Conservation (phyloP, 345 rosid species). For the Carallia pectinifolia region DNA sequence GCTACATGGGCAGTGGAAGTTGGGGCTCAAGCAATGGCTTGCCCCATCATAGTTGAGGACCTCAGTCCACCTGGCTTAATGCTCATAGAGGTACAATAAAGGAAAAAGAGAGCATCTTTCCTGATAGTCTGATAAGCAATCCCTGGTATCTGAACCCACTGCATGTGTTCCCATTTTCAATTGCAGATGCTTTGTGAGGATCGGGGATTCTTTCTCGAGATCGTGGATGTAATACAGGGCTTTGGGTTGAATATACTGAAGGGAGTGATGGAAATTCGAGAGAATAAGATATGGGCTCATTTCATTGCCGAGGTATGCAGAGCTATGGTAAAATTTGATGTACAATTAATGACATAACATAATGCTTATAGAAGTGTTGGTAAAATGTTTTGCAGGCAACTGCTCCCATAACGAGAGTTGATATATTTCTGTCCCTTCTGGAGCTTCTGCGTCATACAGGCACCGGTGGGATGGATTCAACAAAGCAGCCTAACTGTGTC, state of each 20-base stretch:
- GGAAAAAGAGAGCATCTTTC: constrained; percentile 1
- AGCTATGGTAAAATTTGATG: not conserved
- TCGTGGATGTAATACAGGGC: constrained; percentile 64
- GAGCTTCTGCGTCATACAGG: constrained; percentile 55
- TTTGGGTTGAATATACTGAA: constrained; percentile 74
- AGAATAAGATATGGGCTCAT: constrained; percentile 73
- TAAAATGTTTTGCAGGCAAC: constrained; percentile 50
- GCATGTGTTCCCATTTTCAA: not conserved
- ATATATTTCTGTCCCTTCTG: constrained; percentile 76
- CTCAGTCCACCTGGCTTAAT: constrained; percentile 65
- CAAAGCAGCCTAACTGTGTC: constrained; percentile 27
- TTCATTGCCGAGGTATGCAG: constrained; percentile 72
- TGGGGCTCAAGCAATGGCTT: constrained; percentile 53
- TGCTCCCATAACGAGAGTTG: constrained; percentile 58
- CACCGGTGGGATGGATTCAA: constrained; percentile 27
- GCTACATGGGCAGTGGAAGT: constrained; percentile 89
- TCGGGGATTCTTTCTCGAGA: constrained; percentile 72
- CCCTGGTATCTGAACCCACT: constrained; percentile 1
- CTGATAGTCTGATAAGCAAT: not conserved
- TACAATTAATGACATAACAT: not conserved
- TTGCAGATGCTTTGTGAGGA: constrained; percentile 83
- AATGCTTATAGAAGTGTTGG: constrained; percentile 6
- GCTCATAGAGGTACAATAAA: constrained; percentile 69
- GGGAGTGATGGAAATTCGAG: constrained; percentile 71
- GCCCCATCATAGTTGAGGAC: constrained; percentile 88